Base-by-base conservation (phyloP, 2,329 filamentous ascomycete species). In the Lasiodiplodia citricola region DNA sequence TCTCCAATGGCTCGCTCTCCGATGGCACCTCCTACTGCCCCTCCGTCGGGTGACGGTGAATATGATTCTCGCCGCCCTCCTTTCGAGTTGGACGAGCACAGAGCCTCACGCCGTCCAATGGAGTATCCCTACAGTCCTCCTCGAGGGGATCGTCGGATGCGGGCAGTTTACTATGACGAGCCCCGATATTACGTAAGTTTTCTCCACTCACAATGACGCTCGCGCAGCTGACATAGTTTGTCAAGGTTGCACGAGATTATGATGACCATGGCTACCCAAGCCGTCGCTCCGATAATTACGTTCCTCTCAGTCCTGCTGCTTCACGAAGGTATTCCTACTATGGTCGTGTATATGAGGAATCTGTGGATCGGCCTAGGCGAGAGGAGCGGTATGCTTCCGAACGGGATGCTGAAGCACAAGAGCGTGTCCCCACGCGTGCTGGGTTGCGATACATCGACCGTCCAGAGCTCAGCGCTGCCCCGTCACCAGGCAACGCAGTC, bases 141-240 rank as follows among this genome's bases (percentile, higher is more conserved):
- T 37, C 56, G 69, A 14, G 41, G 68, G 25, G 77, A 79, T 41
- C 73, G 73, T 37, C 73, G 60, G 13, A 57, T 41, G 50, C 67
- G 75, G 57, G 72, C 73, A 37, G 75, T 74, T 18, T 75, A 76
- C 23, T 75, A 77, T 67, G 71, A 73, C 8, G 76, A 79, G 65
- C 70, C 75, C 25, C 72, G 73, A 51, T 79, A 79, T 57, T 78
- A 78, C 72, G 78, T 80, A 76, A 67, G 16, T 67, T 66, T 69
- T 72, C 77, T 25, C 25, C 8, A 16, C n/a, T 57, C 44, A 7
- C 31, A 16, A 11, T 14, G 4, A n/a, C 28, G 4, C 3, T 44
- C 25, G 13, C 13, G 23, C 8, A 71, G 77, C 69, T 37, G 56
- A 37, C 18, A 35, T 44, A n/a, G 11, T 35, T 35, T 35, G 44